A percentile compares a stretch with the other conserved stretches of the same genome.
Conservation (phyloP, 2,329 filamentous ascomycete species). For the Nannizzia gypsea region DNA sequence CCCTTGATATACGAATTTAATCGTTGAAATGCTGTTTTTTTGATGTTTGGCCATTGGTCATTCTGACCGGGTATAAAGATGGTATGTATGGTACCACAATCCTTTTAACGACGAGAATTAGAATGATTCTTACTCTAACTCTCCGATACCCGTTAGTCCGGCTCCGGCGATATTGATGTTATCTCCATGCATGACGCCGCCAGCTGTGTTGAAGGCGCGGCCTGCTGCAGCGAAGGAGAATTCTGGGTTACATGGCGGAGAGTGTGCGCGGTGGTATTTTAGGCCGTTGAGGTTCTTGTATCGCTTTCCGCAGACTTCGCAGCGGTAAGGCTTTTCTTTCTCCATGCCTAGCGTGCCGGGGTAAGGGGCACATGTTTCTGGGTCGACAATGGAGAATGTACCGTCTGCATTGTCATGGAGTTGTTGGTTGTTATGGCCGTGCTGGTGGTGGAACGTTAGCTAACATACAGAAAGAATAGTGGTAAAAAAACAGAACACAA, state of each 20-base stretch:
- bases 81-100: background rate
- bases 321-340: conserved; percentile 98
- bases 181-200: conserved; percentile 36
- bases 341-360: conserved; percentile 98
- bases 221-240: conserved; percentile 45
- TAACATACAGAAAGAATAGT: conserved; percentile 4
- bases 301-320: conserved; percentile 90
- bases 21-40: background rate
- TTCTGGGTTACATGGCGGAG: conserved; percentile 80
- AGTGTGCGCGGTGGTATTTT: conserved; percentile 86
- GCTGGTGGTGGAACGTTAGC: conserved; percentile 35
- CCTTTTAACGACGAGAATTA: conserved; percentile 15
- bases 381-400: conserved; percentile 96
- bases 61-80: no score
- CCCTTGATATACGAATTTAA: background rate
- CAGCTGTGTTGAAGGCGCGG: conserved; percentile 28
- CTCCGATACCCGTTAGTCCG: conserved; percentile 37
- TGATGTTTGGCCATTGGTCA: no score
- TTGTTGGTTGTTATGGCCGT: conserved; percentile 93
- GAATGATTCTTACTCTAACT: conserved; percentile 12
- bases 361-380: conserved; percentile 85
- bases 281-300: conserved; percentile 99
- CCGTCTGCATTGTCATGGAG: conserved; percentile 94
- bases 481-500: conserved; percentile 18
- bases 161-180: conserved; percentile 39